Evolutionary conservation across 345 rosid species (phyloP), one percentile per base, ranked within the genome.

Genomic region (Eucalyptus cladocalyx): DNA sequence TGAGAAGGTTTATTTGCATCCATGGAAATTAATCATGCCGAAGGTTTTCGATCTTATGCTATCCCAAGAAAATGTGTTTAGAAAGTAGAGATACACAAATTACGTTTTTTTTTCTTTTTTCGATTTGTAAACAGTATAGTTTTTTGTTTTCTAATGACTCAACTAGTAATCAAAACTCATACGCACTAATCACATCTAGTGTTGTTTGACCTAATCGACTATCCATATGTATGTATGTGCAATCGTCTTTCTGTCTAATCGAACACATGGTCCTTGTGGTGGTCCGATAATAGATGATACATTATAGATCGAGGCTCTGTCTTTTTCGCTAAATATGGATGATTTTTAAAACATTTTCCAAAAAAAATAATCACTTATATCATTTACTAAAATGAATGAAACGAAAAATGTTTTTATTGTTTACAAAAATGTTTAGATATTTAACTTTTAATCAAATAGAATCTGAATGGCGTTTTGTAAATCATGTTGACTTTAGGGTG

Each of bases 351-450:
- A 28, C 2, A 28, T 28, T 60, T 60, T 60, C 8, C 16, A 28
- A 60, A 28, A 60, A 60, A 60, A 26, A 26, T 2, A 26, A 60
- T 60, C 32, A 6, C 8, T 12, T 60, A 28, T 13, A 28, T 12
- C 4, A 60, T 13, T 60, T 60, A 28, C 32, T 28, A 28, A 28
- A 28, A 3, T 60, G 2, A 28, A 28, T 60, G 69, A 60, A 60
- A 60, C 0, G 3, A 60, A 28, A 60, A 28, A 11, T 11, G 0
- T 28, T 28, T 28, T 60, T 7, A 28, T 60, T 16, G 0, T 60
- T 13, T 60, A 28, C 0, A 13, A 60, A 60, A 28, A 60, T 28
- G 1, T 60, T 28, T 60, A 60, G 32, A 60, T 13, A 6, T 60
- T 53, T 53, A 53, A 0, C 58, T 53, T 53, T 53, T 53, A 60